phyloP scores from a whole-genome alignment of 2,329 filamentous ascomycete genomes.

The Claviceps citrina region DNA sequence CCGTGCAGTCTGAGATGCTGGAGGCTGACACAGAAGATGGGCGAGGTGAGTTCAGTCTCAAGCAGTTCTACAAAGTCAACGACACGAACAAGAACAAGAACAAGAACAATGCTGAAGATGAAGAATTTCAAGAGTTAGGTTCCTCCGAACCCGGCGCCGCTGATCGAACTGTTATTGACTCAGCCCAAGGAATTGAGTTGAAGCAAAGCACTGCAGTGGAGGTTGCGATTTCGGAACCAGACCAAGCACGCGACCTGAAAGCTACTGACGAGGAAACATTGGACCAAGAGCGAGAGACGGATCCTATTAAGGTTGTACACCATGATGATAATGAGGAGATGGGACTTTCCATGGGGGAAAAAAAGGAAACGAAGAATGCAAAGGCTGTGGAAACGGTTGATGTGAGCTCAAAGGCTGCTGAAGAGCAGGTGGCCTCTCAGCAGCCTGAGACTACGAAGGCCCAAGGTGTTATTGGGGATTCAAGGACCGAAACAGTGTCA shows the following conservation, averaged over 20 bases:
- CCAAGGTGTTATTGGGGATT: slow-evolving; percentile 2
- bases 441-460: slow-evolving; percentile 6
- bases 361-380: slow-evolving; percentile 16
- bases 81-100: slow-evolving; percentile 21
- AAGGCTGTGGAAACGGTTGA: slow-evolving; percentile 7
- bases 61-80: slow-evolving; percentile 18
- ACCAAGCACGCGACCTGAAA: background rate
- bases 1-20: slow-evolving; percentile 5
- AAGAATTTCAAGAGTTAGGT: slow-evolving; percentile 14
- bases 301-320: slow-evolving; percentile 4
- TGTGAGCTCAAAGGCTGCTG: slow-evolving; percentile 7
- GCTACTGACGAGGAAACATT: slow-evolving; percentile 1
- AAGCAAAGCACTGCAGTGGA: slow-evolving; percentile 1
- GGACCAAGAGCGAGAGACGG: background rate
- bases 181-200: background rate
- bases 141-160: slow-evolving; percentile 13
- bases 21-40: slow-evolving; percentile 16
- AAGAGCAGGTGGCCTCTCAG: slow-evolving; percentile 5
- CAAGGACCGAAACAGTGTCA: slow-evolving; percentile 7
- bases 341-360: slow-evolving; percentile 15
- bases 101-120: slow-evolving; percentile 20
- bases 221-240: background rate
- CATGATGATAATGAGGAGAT: slow-evolving; percentile 4
- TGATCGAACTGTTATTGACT: background rate
- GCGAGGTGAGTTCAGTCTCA: slow-evolving; percentile 15